A percentile compares a stretch with the other conserved stretches of the same genome.
Conservation (phyloP, 805 yeast genomes). For the Cyberlindnera galapagoensis region DNA sequence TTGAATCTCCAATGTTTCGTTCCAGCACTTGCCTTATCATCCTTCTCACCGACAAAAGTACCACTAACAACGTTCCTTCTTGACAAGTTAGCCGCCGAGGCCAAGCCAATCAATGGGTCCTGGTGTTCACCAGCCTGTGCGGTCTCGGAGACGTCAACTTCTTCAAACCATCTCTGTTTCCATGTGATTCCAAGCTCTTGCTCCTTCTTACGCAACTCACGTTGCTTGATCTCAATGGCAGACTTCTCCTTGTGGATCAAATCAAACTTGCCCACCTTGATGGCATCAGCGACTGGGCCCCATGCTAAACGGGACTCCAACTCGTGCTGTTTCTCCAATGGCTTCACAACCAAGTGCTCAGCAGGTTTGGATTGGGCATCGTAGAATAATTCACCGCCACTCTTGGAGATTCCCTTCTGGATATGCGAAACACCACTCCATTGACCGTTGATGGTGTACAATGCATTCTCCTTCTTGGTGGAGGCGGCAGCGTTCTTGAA, state of each 20-base stretch:
- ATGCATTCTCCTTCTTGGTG: slow-evolving; percentile 52
- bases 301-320: slow-evolving; percentile 89
- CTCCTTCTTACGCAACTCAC: slow-evolving; percentile 75
- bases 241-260: slow-evolving; percentile 71
- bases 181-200: slow-evolving; percentile 55
- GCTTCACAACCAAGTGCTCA: slow-evolving; percentile 65
- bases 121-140: slow-evolving; percentile 24
- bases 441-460: slow-evolving; percentile 81
- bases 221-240: slow-evolving; percentile 74
- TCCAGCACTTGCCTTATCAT: slow-evolving; percentile 40
- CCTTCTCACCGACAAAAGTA: slow-evolving; percentile 45
- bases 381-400: slow-evolving; percentile 49
- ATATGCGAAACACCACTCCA: slow-evolving; percentile 80
- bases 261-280: slow-evolving; percentile 67
- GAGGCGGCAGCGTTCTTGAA: slow-evolving; percentile 46
- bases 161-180: slow-evolving; percentile 79
- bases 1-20: slow-evolving; percentile 66
- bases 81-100: slow-evolving; percentile 49
- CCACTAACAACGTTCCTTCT: slow-evolving; percentile 66
- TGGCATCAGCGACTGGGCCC: slow-evolving; percentile 84
- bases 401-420: slow-evolving; percentile 45
- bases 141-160: slow-evolving; percentile 32
- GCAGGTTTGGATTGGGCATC: slow-evolving; percentile 49
- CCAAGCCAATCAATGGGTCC: slow-evolving; percentile 35
- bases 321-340: slow-evolving; percentile 70